Percentiles rank a stretch among this genome's conserved stretches.
Evolutionary conservation across 1,284 basidiomycete species (phyloP).

Genomic region (Microbotryum intermedium): DNA sequence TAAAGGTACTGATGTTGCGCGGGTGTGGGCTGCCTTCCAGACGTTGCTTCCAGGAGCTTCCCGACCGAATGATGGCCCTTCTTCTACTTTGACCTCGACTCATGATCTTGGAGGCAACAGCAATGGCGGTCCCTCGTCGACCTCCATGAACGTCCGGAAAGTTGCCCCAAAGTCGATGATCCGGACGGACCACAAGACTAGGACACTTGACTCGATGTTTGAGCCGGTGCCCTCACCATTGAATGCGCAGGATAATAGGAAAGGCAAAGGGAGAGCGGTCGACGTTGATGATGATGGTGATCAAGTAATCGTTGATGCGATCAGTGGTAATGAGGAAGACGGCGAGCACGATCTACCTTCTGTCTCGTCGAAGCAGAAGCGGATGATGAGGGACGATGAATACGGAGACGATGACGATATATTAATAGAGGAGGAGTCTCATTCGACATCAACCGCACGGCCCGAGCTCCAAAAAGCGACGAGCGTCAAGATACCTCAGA

Average conservation of each 20-base stretch:
- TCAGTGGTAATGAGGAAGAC: slow-evolving; percentile 30
- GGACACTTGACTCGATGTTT: slow-evolving; percentile 94
- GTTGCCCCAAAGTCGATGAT: slow-evolving; percentile 76
- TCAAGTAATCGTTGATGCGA: slow-evolving; percentile 27
- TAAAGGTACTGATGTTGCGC: neutral
- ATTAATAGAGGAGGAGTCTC: neutral
- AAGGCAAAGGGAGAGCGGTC: neutral
- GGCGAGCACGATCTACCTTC: slow-evolving; percentile 25
- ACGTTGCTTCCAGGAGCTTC: slow-evolving; percentile 41
- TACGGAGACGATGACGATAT: slow-evolving; percentile 5
- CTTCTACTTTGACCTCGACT: neutral
- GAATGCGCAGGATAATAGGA: neutral
- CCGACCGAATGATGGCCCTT: slow-evolving; percentile 10
- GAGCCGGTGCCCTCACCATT: neutral
- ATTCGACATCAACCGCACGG: too few relatives aligned
- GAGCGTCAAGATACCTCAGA: slow-evolving; percentile 56
- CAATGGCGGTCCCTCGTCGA: neutral
- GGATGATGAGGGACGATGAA: slow-evolving; percentile 29
- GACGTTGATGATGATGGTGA: slow-evolving; percentile 11
- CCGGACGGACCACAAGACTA: slow-evolving; percentile 73
- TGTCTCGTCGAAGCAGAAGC: neutral
- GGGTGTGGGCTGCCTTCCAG: slow-evolving; percentile 22
- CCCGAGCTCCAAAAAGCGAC: neutral
- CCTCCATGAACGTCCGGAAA: slow-evolving; percentile 28
- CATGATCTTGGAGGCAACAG: neutral